Percentiles rank a stretch among this genome's conserved stretches.
These are phyloP conservation scores for Pseudozyma tsukubaensis DNA, from an alignment of 1,284 basidiomycete species.

Conservation along the genomic window DNA sequence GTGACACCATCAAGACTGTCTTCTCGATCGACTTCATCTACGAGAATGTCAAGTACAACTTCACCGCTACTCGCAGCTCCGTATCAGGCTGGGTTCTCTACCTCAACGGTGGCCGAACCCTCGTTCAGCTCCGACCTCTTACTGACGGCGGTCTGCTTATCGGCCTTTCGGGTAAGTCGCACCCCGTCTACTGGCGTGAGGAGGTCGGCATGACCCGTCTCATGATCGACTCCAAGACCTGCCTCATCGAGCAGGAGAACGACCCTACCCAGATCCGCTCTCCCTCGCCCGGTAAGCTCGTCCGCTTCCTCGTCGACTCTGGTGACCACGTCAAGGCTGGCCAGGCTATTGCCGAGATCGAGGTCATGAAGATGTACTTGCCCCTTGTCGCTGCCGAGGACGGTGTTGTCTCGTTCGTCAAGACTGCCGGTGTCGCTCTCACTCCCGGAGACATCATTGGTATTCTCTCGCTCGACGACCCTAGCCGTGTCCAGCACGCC, in stretches of 20 bases:
- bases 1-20: slow-evolving; percentile 94
- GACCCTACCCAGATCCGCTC: slow-evolving; percentile 97
- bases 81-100: slow-evolving; percentile 90
- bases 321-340: slow-evolving; percentile 97
- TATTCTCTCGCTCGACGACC: slow-evolving; percentile 96
- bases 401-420: slow-evolving; percentile 84
- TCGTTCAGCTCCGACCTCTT: slow-evolving; percentile 75
- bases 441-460: slow-evolving; percentile 98
- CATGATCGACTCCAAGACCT: slow-evolving; percentile 94
- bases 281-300: slow-evolving; percentile 95
- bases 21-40: slow-evolving; percentile 95
- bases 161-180: slow-evolving; percentile 90
- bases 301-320: slow-evolving; percentile 93
- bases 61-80: slow-evolving; percentile 93
- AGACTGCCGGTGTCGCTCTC: slow-evolving; percentile 95
- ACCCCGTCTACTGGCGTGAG: slow-evolving; percentile 98
- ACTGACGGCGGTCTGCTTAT: slow-evolving; percentile 95
- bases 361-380: slow-evolving; percentile 71
- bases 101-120: slow-evolving; percentile 82
- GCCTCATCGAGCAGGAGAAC: slow-evolving; percentile 98
- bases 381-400: slow-evolving; percentile 90
- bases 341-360: slow-evolving; percentile 97
- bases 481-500: slow-evolving; percentile 94
- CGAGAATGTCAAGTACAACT: slow-evolving; percentile 93
- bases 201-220: slow-evolving; percentile 84